These are phyloP conservation scores for Sphagnum contortum DNA, from an alignment of 225 moss, liverwort and hornwort species.

Conservation along the genomic window DNA sequence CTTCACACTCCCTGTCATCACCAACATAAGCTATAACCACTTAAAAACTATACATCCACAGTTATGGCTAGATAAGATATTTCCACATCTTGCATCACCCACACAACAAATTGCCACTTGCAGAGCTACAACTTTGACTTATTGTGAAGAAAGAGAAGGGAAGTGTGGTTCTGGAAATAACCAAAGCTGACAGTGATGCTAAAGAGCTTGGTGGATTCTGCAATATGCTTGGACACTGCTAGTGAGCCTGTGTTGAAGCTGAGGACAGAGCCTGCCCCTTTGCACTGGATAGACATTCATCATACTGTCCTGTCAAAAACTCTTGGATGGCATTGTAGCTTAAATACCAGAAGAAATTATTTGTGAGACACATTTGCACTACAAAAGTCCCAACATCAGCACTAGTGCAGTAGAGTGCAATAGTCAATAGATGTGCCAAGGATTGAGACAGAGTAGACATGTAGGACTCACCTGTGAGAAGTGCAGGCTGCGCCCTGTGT, in stretches of 20 bases:
- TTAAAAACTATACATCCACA: too few relatives aligned
- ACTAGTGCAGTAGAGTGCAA: background rate
- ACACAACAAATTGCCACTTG: too few relatives aligned
- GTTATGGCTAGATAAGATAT: too few relatives aligned
- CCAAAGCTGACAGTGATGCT: constrained; percentile 92
- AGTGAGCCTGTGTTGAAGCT: constrained; percentile 74
- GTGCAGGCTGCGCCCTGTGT: constrained; percentile 67
- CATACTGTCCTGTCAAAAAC: background rate
- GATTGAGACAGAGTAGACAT: background rate
- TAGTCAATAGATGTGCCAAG: background rate
- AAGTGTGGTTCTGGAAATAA: constrained; percentile 10
- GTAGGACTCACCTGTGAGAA: constrained; percentile 63
- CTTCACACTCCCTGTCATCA: constrained; percentile 60
- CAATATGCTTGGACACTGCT: constrained; percentile 74
- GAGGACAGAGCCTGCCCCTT: constrained; percentile 81
- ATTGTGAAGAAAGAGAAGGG: background rate
- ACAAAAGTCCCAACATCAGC: background rate
- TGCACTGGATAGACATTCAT: constrained; percentile 35
- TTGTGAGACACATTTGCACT: too few relatives aligned
- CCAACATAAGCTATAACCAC: background rate
- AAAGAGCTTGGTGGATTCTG: constrained; percentile 72
- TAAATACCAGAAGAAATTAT: too few relatives aligned
- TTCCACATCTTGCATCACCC: too few relatives aligned
- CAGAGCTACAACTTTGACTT: too few relatives aligned
- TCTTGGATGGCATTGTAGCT: too few relatives aligned